These are phyloP conservation scores for Crithidia brevicula DNA, from an alignment of 208 protist genomes.

Conservation along the genomic window DNA sequence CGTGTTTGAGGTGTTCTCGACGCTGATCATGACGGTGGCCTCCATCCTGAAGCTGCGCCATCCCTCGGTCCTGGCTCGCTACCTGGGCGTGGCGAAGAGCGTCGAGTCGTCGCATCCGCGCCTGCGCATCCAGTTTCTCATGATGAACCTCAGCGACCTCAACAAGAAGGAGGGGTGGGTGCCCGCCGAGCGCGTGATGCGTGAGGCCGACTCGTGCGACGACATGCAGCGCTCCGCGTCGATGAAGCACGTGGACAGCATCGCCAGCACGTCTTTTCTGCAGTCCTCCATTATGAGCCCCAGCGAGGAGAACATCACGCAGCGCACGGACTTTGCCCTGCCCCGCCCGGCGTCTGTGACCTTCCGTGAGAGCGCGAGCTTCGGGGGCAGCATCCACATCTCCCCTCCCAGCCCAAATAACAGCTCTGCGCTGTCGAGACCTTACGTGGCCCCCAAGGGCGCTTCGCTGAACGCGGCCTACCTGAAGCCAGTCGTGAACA, in stretches of 20 bases:
- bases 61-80: constrained; percentile 45
- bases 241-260: constrained; percentile 39
- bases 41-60: constrained; percentile 42
- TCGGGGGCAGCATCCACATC: constrained; percentile 14
- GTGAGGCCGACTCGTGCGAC: constrained; percentile 41
- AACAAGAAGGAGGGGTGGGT: constrained; percentile 61
- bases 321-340: constrained; percentile 21
- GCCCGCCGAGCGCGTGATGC: constrained; percentile 30
- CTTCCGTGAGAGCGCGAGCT: constrained; percentile 17
- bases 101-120: constrained; percentile 71
- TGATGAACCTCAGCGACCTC: constrained; percentile 82
- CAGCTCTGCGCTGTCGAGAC: constrained; percentile 7
- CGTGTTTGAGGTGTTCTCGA: constrained; percentile 83
- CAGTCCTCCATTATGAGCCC: constrained; percentile 38
- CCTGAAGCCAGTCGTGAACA: constrained; percentile 16
- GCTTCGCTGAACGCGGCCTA: constrained; percentile 8
- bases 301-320: constrained; percentile 27
- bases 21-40: constrained; percentile 55
- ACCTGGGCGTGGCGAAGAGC: constrained; percentile 59
- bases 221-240: constrained; percentile 26
- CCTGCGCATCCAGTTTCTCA: constrained; percentile 73
- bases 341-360: constrained; percentile 20
- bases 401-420: constrained; percentile 16
- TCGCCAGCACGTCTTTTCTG: constrained; percentile 27
- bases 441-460: constrained; percentile 21